Evolutionary conservation across 176 grass and related monocot genomes (phyloP).

Genomic region (Hsuehochloa calcarea): DNA sequence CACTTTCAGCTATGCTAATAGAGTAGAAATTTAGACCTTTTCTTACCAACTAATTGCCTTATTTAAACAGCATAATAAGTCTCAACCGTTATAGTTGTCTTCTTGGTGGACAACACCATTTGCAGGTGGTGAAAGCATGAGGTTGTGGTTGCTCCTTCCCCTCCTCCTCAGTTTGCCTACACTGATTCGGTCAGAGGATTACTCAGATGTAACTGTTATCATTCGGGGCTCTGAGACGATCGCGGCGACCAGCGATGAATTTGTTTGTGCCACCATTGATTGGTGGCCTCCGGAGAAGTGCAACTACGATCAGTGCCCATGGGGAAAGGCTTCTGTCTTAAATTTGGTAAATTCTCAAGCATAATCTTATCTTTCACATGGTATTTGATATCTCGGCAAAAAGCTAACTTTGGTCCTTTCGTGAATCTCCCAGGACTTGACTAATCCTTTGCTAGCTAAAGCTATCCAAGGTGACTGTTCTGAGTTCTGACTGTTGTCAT

Average conservation of each 20-base stretch:
- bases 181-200: constrained; percentile 49
- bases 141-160: constrained; percentile 37
- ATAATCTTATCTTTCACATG: background rate
- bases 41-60: constrained; percentile 25
- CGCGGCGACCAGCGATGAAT: constrained; percentile 66
- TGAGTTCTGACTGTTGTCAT: background rate
- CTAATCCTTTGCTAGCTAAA: constrained; percentile 77
- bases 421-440: constrained; percentile 56
- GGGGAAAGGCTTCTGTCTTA: constrained; percentile 75
- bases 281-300: constrained; percentile 99
- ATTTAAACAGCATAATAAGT: constrained; percentile 16
- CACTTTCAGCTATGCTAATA: constrained; percentile 31
- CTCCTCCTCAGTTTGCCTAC: constrained; percentile 46
- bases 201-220: constrained; percentile 57
- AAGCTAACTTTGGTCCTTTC: constrained; percentile 23
- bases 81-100: constrained; percentile 12
- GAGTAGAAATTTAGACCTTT: constrained; percentile 19
- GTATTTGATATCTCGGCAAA: background rate
- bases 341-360: constrained; percentile 63
- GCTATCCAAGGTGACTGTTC: constrained; percentile 65
- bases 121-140: constrained; percentile 46
- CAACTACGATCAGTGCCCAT: constrained; percentile 91
- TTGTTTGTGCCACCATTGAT: constrained; percentile 89
- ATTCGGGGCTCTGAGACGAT: constrained; percentile 63
- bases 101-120: constrained; percentile 24